Percentiles rank a stretch among this genome's conserved stretches.
These are phyloP conservation scores for Gossypium sturtianum DNA, from an alignment of 345 rosid species.

Conservation along the genomic window DNA sequence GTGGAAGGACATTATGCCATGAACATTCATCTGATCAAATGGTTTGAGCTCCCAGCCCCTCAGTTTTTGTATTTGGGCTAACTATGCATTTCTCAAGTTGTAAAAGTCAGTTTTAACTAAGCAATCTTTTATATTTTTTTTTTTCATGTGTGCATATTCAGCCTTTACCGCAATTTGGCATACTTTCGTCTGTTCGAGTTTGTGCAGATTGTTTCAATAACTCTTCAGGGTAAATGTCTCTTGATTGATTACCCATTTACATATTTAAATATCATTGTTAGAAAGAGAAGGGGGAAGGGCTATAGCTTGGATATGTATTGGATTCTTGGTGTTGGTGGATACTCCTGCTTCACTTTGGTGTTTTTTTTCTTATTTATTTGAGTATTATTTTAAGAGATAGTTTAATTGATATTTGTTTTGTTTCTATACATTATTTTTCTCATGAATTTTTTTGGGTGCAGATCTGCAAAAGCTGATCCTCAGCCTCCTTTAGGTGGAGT, in stretches of 20 bases:
- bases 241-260: constrained; percentile 28
- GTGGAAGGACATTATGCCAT: constrained; percentile 64
- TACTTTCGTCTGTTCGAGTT: constrained; percentile 48
- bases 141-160: constrained; percentile 23
- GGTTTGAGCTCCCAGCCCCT: constrained; percentile 28
- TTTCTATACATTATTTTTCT: background rate
- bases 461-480: constrained; percentile 30
- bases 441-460: constrained; percentile 27
- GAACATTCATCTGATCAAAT: constrained; percentile 73
- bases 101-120: background rate
- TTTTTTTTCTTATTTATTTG: background rate
- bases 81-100: background rate
- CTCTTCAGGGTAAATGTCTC: constrained; percentile 9
- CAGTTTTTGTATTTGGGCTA: background rate
- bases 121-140: background rate
- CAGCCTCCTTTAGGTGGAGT: constrained; percentile 38
- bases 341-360: constrained; percentile 18
- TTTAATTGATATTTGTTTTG: background rate
- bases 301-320: background rate
- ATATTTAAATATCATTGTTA: background rate
- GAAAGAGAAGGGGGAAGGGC: background rate
- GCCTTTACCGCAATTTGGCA: constrained; percentile 63
- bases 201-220: constrained; percentile 29
- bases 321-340: background rate
- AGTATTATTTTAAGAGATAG: background rate